Percentiles rank a stretch among this genome's conserved stretches.
Conservation (phyloP, 1,284 basidiomycete species). For the Trichosporon sp. region DNA sequence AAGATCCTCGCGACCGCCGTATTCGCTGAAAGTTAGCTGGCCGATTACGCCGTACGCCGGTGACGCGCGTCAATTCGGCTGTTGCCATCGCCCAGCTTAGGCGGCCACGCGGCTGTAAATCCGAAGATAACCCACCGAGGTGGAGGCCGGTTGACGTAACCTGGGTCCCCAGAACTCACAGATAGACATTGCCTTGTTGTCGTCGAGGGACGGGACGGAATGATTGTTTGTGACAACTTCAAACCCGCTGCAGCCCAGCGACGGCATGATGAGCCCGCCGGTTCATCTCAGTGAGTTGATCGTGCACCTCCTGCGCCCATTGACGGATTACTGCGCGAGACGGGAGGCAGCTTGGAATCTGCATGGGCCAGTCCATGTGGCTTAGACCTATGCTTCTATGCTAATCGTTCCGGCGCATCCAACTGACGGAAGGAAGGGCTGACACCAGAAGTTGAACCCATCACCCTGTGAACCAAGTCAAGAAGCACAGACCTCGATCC, state of each 20-base stretch:
- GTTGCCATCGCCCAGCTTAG: not conserved
- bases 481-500: not conserved
- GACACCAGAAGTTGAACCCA: not conserved
- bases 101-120: not conserved
- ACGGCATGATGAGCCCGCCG: not conserved
- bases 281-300: not conserved
- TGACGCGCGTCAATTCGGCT: constrained; percentile 1
- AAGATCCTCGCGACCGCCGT: not conserved
- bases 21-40: not conserved
- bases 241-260: not conserved
- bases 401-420: not conserved
- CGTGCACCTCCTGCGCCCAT: no score
- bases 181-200: not conserved
- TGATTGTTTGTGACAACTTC: not conserved
- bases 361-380: not conserved
- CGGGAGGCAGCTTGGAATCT: not conserved
- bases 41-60: not conserved
- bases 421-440: not conserved
- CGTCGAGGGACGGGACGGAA: not conserved
- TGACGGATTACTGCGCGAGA: not conserved
- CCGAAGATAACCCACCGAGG: not conserved
- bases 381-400: not conserved
- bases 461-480: not conserved
- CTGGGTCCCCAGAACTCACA: not conserved
- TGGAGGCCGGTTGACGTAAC: not conserved